Conservation (phyloP, 768 basidiomycete species). For the Agaricus sinodeliciosus region DNA sequence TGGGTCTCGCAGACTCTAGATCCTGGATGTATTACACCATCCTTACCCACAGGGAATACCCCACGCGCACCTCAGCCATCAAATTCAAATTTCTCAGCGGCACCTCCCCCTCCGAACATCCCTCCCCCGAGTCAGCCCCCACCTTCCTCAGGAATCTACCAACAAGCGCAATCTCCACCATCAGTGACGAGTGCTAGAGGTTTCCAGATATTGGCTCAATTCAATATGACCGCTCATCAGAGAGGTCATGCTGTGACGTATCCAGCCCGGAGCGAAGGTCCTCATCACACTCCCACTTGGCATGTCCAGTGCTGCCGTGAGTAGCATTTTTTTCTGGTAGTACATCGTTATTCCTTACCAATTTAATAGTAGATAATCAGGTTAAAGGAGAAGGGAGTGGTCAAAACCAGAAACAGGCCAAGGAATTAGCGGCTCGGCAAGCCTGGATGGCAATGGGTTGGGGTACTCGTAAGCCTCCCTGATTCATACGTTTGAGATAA, state of each 20-base stretch:
- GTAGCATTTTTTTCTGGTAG: constrained; percentile 13
- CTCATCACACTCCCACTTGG: constrained; percentile 52
- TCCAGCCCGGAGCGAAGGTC: constrained; percentile 39
- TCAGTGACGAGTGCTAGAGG: constrained; percentile 16
- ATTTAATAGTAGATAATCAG: constrained; percentile 41
- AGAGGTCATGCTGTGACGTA: constrained; percentile 39
- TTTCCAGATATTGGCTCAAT: constrained; percentile 32
- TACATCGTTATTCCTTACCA: neutral
- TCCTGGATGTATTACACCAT: constrained; percentile 25
- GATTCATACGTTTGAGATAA: too few species aligned
- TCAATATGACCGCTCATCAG: constrained; percentile 50
- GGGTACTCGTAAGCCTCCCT: constrained; percentile 23
- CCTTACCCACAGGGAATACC: constrained; percentile 7
- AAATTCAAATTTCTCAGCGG: neutral
- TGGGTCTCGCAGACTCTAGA: constrained; percentile 58
- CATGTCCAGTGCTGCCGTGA: constrained; percentile 46
- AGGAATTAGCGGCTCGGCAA: constrained; percentile 59
- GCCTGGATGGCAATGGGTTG: constrained; percentile 51
- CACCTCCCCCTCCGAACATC: constrained; percentile 13
- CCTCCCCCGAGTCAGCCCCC: constrained; percentile 4
- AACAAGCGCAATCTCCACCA: constrained; percentile 17
- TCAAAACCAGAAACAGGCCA: constrained; percentile 59
- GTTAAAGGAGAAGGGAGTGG: constrained; percentile 44
- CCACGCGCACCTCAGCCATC: neutral
- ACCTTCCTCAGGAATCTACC: constrained; percentile 14